Base-by-base conservation (phyloP, 2,329 filamentous ascomycete species). In the Penicillium concentricum region DNA sequence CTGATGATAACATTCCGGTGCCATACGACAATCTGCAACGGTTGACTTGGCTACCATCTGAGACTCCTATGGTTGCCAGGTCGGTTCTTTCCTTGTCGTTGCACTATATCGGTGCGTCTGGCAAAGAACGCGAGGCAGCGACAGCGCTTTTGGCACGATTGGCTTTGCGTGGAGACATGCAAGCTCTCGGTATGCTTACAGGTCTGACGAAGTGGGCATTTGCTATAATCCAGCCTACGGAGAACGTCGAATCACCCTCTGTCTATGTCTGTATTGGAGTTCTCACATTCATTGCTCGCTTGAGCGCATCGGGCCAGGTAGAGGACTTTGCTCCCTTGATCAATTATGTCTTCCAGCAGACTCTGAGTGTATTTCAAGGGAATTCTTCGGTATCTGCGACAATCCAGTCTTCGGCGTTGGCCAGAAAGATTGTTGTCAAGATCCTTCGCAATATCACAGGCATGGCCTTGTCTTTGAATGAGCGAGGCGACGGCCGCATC, bases 111-210 rank as follows among this genome's bases (percentile, higher is more conserved):
- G 79, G 84, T 6, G 85, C 84, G 0, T 83, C 93, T 0, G 91
- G 92, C 0, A 97, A 96, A 67, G 93, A 97, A 70, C 85, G 90
- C 56, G 91, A 94, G 73, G 91, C 92, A 10, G 92, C 94, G n/a
- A 91, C 88, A 57, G 81, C 85, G 2, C 80, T 97, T 24, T 80
- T 99, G 8, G 90, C 96, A 18, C 84, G 92, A 44, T 80, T 97
- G 44, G 85, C 87, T n/a, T 86, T 92, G 71, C 85, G 94, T 16
- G 86, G 85, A 45, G 94, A 99, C 71, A 96, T 97, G 91, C 90
- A 93, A 73, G 79, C 84, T 49, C 76, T 92, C 10, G 86, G 88
- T 0, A 78, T 97, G 3, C 79, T 94, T 34, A 76, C 85, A 44
- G 80, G 82, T 2, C 78, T 96, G 10, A 82, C 91, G 2, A 72